These are phyloP conservation scores for Fusarium foetens DNA, from an alignment of 2,329 filamentous ascomycete species.

Conservation along the genomic window DNA sequence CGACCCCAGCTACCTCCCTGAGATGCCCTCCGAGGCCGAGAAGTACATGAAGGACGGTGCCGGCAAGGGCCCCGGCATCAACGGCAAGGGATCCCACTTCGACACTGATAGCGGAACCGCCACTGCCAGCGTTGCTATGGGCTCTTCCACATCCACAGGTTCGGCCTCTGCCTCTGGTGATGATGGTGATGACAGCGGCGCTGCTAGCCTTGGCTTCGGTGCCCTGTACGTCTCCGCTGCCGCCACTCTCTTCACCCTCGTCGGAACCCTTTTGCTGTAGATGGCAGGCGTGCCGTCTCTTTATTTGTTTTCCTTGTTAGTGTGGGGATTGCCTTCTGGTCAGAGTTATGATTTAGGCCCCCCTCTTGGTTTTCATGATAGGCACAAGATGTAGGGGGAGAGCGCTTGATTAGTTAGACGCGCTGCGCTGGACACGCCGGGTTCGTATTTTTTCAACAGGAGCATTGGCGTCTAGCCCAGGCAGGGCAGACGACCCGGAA, in stretches of 20 bases:
- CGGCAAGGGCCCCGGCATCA: conserved; percentile 63
- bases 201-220: conserved; percentile 45
- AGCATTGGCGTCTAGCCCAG: conserved; percentile 43
- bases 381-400: conserved; percentile 27
- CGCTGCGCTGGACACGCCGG: conserved; percentile 38
- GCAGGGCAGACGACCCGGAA: conserved; percentile 39
- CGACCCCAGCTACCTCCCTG: conserved; percentile 60
- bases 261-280: conserved; percentile 56
- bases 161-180: conserved; percentile 22
- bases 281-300: conserved; percentile 2
- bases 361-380: conserved; percentile 38
- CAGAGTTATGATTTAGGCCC: conserved; percentile 5
- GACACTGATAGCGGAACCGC: conserved; percentile 59
- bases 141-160: conserved; percentile 46
- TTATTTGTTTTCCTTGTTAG: conserved; percentile 25
- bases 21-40: conserved; percentile 61
- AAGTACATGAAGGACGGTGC: conserved; percentile 66
- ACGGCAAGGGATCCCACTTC: conserved; percentile 64
- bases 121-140: conserved; percentile 53
- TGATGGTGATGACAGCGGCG: conserved; percentile 48
- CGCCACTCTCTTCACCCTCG: conserved; percentile 51
- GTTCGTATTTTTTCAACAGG: conserved; percentile 42
- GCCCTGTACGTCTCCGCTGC: conserved; percentile 52
- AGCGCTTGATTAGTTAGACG: conserved; percentile 35
- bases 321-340: conserved; percentile 14